Percentiles rank a stretch among this genome's conserved stretches.
Conservation (phyloP, 192 early-diverging fungal genomes). For the Backusella macrospora region DNA sequence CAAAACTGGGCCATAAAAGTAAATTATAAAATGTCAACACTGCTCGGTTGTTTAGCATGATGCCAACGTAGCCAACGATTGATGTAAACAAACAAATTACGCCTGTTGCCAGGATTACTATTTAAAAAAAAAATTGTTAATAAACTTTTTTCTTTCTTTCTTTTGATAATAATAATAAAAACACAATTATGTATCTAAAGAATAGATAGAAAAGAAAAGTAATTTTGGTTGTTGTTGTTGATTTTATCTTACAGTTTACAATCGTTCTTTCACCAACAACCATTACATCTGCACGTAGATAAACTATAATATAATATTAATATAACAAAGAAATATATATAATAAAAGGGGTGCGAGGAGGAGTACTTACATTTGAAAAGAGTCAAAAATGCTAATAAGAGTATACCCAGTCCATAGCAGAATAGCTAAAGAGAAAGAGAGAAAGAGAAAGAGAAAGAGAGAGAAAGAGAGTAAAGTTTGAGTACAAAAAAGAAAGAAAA, state of each 20-base stretch:
- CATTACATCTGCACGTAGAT: slow-evolving; percentile 36
- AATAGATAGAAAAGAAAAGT: no score
- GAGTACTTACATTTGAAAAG: slow-evolving; percentile 33
- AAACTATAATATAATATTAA: slow-evolving; percentile 25
- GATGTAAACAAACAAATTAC: slow-evolving; percentile 42
- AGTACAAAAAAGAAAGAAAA: no score
- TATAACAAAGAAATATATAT: neutral
- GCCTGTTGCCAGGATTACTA: slow-evolving; percentile 43
- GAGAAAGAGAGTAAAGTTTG: no score
- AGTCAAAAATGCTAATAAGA: slow-evolving; percentile 28
- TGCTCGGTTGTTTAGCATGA: slow-evolving; percentile 51
- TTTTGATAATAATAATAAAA: neutral
- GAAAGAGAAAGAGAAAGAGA: neutral
- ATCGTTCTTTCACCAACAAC: slow-evolving; percentile 34
- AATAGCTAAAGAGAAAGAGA: slow-evolving; percentile 32
- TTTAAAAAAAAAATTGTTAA: neutral
- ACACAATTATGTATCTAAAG: neutral
- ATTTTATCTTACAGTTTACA: slow-evolving; percentile 34
- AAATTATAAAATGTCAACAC: slow-evolving; percentile 46
- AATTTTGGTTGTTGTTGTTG: neutral
- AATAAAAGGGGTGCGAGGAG: neutral
- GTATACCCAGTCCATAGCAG: slow-evolving; percentile 29
- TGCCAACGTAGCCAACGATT: slow-evolving; percentile 48
- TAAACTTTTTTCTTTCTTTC: neutral
- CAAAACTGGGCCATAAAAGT: slow-evolving; percentile 52